These are phyloP conservation scores for Mycena rosella DNA, from an alignment of 768 basidiomycete species.

Conservation along the genomic window DNA sequence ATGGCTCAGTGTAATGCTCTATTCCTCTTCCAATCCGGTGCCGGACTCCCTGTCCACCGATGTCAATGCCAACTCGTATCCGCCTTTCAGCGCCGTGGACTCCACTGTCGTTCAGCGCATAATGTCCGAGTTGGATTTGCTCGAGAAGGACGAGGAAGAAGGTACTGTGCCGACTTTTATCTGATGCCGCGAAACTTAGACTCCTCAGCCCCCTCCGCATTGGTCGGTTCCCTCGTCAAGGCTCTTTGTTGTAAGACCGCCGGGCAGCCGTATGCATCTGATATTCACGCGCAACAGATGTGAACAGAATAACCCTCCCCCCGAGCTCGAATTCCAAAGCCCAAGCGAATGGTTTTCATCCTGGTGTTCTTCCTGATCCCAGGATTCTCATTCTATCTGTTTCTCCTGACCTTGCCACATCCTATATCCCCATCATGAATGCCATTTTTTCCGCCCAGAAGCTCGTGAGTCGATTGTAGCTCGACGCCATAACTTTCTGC, in stretches of 20 bases:
- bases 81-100: constrained; percentile 86
- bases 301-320: constrained; percentile 54
- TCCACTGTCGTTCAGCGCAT: constrained; percentile 73
- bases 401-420: constrained; percentile 88
- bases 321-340: constrained; percentile 46
- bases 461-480: constrained; percentile 65
- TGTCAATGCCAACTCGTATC: constrained; percentile 76
- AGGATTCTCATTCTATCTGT: constrained; percentile 83
- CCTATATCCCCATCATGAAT: constrained; percentile 99
- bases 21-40: constrained; percentile 70
- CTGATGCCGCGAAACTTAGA: constrained; percentile 33
- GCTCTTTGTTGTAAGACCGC: constrained; percentile 83
- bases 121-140: constrained; percentile 68
- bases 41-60: constrained; percentile 62
- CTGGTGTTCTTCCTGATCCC: constrained; percentile 51
- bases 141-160: constrained; percentile 65
- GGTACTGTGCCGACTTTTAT: constrained; percentile 44
- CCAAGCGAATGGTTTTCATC: constrained; percentile 46
- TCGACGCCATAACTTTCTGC: constrained; percentile 18
- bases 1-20: constrained; percentile 74
- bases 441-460: constrained; percentile 99
- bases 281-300: constrained; percentile 45
- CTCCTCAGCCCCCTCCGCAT: constrained; percentile 66
- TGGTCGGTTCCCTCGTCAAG: constrained; percentile 93
- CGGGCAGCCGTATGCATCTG: constrained; percentile 30